Evolutionary conservation across 441 rosid species (phyloP).

Genomic region (Cnidoscolus chayamansa): DNA sequence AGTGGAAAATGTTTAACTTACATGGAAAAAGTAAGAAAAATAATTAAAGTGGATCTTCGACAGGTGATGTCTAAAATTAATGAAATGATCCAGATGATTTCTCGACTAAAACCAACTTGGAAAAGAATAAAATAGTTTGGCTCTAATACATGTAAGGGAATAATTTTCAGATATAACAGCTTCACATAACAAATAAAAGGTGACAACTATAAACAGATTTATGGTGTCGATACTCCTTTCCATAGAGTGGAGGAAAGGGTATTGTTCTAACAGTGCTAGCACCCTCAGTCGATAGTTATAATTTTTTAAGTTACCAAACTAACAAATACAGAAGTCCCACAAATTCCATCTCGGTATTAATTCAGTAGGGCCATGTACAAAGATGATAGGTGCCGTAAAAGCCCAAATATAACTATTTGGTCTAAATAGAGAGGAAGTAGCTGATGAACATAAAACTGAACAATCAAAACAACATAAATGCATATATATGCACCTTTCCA

Average conservation of each 20-base stretch:
- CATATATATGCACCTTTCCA: conserved; percentile 60
- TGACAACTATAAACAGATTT: not conserved
- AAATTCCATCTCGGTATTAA: not conserved
- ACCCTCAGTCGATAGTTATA: not conserved
- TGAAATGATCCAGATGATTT: not conserved
- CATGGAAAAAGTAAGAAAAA: not conserved
- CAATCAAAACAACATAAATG: conserved; percentile 5
- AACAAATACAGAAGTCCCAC: not conserved
- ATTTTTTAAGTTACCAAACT: not conserved
- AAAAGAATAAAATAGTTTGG: not conserved
- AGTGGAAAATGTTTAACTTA: not conserved
- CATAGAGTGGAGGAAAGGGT: not conserved
- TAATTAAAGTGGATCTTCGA: not conserved
- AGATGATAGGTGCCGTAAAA: not conserved
- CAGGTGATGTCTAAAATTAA: not conserved
- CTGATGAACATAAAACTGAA: conserved; percentile 7
- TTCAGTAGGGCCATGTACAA: not conserved
- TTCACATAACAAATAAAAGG: not conserved
- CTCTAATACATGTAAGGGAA: not conserved
- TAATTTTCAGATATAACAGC: not conserved
- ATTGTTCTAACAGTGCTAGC: not conserved
- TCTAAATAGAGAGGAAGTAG: conserved; percentile 7
- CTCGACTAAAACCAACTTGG: not conserved
- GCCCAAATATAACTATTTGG: not conserved
- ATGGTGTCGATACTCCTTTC: not conserved